Percentiles rank a stretch among this genome's conserved stretches.
These are phyloP conservation scores for Calocera cornea DNA, from an alignment of 768 basidiomycete species.

Conservation along the genomic window DNA sequence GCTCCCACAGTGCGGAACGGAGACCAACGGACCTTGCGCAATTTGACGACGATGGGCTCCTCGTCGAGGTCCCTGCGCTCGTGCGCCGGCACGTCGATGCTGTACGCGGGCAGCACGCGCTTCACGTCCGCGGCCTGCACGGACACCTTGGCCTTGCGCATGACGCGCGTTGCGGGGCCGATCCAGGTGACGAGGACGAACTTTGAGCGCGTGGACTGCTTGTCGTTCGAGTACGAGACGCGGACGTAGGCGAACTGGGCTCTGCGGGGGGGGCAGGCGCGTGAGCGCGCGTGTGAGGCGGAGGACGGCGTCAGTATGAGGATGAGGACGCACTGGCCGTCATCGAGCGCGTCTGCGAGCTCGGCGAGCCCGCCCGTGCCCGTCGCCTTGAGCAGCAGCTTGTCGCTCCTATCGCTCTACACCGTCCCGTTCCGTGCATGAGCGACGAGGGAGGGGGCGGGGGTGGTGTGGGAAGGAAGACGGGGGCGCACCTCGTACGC, in stretches of 20 bases:
- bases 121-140: conserved; percentile 87
- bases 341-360: conserved; percentile 55
- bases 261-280: conserved; percentile 5
- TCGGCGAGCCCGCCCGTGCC: conserved; percentile 71
- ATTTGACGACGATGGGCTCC: conserved; percentile 65
- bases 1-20: no score
- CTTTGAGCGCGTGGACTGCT: conserved; percentile 75
- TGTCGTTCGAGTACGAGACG: conserved; percentile 74
- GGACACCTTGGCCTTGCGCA: conserved; percentile 90
- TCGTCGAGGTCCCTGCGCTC: conserved; percentile 76
- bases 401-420: conserved; percentile 37
- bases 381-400: conserved; percentile 59
- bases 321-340: conserved; percentile 30
- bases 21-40: conserved; percentile 55
- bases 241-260: conserved; percentile 78
- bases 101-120: conserved; percentile 53
- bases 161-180: conserved; percentile 67
- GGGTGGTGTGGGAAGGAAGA: background rate
- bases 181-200: conserved; percentile 79
- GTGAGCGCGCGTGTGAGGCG: background rate
- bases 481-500: conserved; percentile 58
- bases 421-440: no score
- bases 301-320: background rate
- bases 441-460: no score
- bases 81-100: conserved; percentile 76